Evolutionary conservation across 202 grass and related monocot genomes (phyloP), one percentile per base, ranked within the genome.

Genomic region (Setaria viridis): DNA sequence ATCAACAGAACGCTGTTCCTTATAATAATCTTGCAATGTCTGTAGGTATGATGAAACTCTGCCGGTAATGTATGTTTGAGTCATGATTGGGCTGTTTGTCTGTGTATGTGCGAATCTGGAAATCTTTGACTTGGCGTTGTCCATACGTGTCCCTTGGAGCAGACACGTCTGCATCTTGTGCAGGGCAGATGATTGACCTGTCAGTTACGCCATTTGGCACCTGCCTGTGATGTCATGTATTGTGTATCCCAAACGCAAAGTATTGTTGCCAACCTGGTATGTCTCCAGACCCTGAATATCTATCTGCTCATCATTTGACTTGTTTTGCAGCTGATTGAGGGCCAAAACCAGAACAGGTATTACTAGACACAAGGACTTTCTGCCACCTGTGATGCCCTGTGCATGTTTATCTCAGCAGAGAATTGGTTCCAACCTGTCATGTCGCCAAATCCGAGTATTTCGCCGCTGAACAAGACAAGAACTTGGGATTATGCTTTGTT

Each of bases 21-120:
- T 85, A 30, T 59, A 51, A 34, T 86, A 90, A 73, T 42, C 11
- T 57, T 47, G 35, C 67, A 62, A 42, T 87, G 84, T 79, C 88
- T 75, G 80, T 75, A 62, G 88, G 84, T 87, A 39, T 11, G 67
- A 29, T 43, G 54, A 60, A 47, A 21, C 72, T 25, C 3, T 68
- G 79, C 70, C 70, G 83, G 42, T 87, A 13, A 13, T 79, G 60
- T 76, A 39, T 53, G 73, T 57, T 81, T 65, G 19, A 67, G 79
- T 63, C 57, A 66, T 87, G 73, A 87, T 74, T 86, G 80, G 37
- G 48, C 15, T 90, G 84, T 90, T 83, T 68, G 59, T 90, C 79
- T 66, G 16, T 60, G 74, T 62, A 32, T 43, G 59, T 74, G 25
- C 19, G 80, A 62, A 73, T 80, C 42, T 80, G 67, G 74, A 87